Conservation (phyloP, 2,329 filamentous ascomycete genomes). For the Neopestalotiopsis rosae region DNA sequence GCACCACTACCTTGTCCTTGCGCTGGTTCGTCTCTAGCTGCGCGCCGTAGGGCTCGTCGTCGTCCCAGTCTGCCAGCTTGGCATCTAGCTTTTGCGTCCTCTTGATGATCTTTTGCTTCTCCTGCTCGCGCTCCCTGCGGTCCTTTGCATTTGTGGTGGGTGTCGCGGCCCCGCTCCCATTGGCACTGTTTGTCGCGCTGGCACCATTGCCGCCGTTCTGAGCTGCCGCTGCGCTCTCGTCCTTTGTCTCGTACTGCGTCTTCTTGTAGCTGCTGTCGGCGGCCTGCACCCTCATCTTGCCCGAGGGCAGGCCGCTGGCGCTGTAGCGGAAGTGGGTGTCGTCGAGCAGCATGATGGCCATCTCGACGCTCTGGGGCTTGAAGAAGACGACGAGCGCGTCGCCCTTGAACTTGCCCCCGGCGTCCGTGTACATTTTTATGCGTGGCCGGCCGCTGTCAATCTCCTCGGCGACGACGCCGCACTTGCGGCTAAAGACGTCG, state of each 20-base stretch:
- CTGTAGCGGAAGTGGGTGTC: constrained; percentile 79
- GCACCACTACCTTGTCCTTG: constrained; percentile 82
- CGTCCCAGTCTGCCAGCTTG: constrained; percentile 93
- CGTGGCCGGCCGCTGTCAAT: constrained; percentile 86
- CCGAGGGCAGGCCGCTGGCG: constrained; percentile 54
- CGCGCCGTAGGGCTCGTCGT: constrained; percentile 72
- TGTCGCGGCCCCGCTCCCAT: constrained; percentile 41
- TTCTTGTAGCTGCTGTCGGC: constrained; percentile 94
- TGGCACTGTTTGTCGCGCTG: constrained; percentile 14
- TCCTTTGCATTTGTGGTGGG: constrained; percentile 48
- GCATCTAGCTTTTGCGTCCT: constrained; percentile 91
- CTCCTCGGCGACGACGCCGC: constrained; percentile 90
- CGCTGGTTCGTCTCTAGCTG: constrained; percentile 54
- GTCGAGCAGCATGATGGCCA: constrained; percentile 81
- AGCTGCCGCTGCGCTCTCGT: constrained; percentile 23
- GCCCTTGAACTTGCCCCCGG: constrained; percentile 85
- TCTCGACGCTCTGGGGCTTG: constrained; percentile 88
- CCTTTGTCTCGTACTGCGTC: constrained; percentile 65
- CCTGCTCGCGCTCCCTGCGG: constrained; percentile 56
- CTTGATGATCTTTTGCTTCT: constrained; percentile 88
- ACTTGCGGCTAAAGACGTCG: constrained; percentile 81
- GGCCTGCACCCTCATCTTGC: constrained; percentile 79
- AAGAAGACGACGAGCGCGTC: constrained; percentile 95
- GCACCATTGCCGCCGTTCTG: constrained; percentile 21
- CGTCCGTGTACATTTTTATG: constrained; percentile 91